Evolutionary conservation across 345 rosid genomes (phyloP), one percentile per base, ranked within the genome.

Genomic region (Eucalyptus viminalis): DNA sequence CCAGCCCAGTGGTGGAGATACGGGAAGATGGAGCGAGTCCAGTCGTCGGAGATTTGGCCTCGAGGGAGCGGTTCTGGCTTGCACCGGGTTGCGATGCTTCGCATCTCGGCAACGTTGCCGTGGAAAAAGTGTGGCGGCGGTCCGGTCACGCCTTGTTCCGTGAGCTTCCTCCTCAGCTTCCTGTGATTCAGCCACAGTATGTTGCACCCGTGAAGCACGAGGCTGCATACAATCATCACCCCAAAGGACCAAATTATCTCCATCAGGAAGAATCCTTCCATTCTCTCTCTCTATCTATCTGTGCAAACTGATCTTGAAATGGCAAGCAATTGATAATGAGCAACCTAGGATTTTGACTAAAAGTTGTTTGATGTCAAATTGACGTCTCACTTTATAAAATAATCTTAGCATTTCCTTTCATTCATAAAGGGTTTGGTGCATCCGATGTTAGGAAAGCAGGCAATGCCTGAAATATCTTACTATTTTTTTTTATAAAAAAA

Each of bases 1-100:
- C 67, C 85, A 11, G 86, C 56, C 92, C 93, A 88, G 53, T 17
- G 87, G 27, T 86, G 89, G 88, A 91, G 90, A 87, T 91, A 65
- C 14, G 92, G 92, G 72, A 91, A 88, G 49, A 85, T 62, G 88
- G 87, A 88, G 87, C 1, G 62, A 76, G 86, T 49, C 92, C 88
- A 86, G 17, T 40, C 85, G 47, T 76, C 47, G 43, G 85, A 76
- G 85, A 40, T 43, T 40, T 21, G 83, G 45, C 83, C 83, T 72
- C 27, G 8, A 21, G 83, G 83, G 45, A 37, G 83, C 45, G 15
- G 45, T 11, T 72, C 83, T 2, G 47, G 85, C 85, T 11, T 12
- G 47, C 85, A 40, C 14, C 29, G 29, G 85, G 47, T 40, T 25
- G 29, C 85, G 29, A 76, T 76, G 47, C 85, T 40, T 40, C 47